Evolutionary conservation across 176 grass and related monocot species (phyloP).

Genomic region (Raddia distichophylla): DNA sequence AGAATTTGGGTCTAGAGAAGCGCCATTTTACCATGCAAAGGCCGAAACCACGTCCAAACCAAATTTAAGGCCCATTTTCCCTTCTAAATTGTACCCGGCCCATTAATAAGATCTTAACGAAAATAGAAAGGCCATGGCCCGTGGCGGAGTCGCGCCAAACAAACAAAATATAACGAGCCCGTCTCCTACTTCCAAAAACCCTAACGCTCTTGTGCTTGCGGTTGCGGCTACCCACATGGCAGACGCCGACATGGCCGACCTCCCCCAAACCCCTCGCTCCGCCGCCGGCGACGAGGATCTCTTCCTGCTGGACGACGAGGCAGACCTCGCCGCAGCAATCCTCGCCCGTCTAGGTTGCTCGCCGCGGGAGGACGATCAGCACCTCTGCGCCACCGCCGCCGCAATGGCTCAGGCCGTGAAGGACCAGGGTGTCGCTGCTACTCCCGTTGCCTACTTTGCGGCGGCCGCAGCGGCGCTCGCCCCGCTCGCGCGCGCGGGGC

Average conservation of each 20-base stretch:
- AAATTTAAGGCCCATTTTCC: neutral
- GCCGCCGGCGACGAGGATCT: conserved; percentile 48
- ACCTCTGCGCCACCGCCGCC: conserved; percentile 75
- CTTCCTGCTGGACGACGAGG: conserved; percentile 32
- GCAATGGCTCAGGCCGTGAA: conserved; percentile 75
- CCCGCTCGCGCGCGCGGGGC: conserved; percentile 54
- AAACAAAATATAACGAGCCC: neutral
- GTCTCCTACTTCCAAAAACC: conserved; percentile 40
- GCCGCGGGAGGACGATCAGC: conserved; percentile 65
- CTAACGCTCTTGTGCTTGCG: conserved; percentile 37
- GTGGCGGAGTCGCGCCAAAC: neutral
- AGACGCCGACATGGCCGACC: conserved; percentile 53
- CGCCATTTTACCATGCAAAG: no score
- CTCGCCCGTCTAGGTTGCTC: conserved; percentile 62
- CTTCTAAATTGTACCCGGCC: neutral
- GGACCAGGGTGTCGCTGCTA: conserved; percentile 53
- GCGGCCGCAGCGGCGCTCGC: conserved; percentile 56
- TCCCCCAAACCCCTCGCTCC: conserved; percentile 41
- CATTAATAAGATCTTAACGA: neutral
- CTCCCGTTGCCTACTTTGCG: conserved; percentile 71
- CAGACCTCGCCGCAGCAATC: conserved; percentile 61
- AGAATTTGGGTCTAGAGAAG: no score
- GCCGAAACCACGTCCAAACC: no score
- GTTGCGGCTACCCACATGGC: conserved; percentile 43
- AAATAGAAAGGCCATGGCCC: neutral